Evolutionary conservation across 75 land plant species (phyloP), one percentile per base, ranked within the genome.

Genomic region (Pinus tabuliformis): DNA sequence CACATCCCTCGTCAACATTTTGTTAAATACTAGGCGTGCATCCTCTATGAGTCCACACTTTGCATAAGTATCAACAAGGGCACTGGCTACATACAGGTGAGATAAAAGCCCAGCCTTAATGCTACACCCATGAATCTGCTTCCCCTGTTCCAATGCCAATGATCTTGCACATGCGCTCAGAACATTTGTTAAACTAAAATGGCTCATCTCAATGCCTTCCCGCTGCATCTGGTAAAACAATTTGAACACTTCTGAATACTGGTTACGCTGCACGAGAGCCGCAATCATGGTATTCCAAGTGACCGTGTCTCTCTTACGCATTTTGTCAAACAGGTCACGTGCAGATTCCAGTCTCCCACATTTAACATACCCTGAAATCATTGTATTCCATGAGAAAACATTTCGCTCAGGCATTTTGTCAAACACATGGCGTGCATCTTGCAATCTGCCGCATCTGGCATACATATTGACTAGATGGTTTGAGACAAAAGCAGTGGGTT

Each of bases 221-320:
- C 6, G 42, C 42, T 39, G 42, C 42, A 39, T 39, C 4, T 39
- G 66, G 37, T 56, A 73, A 57, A 91, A 88, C 36, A 73, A 66
- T 3, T 30, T 20, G 15, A 91, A 17, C 4, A 83, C 90, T 13
- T 72, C 78, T 64, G 54, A 28, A n/a, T 71, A 72, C 21, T 52
- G 77, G 8, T 85, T 89, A 20, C 81, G 80, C 7, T 78, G 63
- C 12, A 82, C 64, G 64, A 78, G 82, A 63, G 63, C 74, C 3
- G 89, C 83, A 7, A 91, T 14, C 77, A 91, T 68, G 33, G 81
- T 74, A 57, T 84, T 86, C 88, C 88, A 88, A 33, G 87, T 59
- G 3, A 86, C 86, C 18, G 73, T 80, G 37, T 84, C 85, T 78
- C 58, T 80, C 1, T 20, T 1, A 3, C 22, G 66, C 62, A 86